Conservation (phyloP, 305 asterid genomes). For the Fraxinus angustifolia region DNA sequence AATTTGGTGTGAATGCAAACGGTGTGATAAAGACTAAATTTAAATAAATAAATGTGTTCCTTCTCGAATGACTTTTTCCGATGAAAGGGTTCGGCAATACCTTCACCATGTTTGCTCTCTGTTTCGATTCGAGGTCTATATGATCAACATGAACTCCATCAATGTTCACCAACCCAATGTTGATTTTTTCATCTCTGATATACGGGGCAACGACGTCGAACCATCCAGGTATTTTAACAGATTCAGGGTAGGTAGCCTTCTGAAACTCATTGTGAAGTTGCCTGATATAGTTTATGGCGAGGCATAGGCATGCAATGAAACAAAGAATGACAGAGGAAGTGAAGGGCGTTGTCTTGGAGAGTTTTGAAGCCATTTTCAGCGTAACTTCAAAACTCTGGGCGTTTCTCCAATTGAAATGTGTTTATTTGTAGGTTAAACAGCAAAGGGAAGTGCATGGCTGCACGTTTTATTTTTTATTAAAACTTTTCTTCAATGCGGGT, state of each 20-base stretch:
- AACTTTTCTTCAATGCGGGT: conserved; percentile 25
- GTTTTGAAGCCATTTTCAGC: conserved; percentile 44
- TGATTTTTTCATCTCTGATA: conserved; percentile 30
- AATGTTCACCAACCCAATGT: conserved; percentile 58
- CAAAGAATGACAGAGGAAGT: conserved; percentile 27
- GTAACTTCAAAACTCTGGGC: neutral
- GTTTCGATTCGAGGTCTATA: conserved; percentile 11
- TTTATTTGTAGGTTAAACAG: conserved; percentile 26
- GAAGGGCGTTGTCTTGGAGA: conserved; percentile 32
- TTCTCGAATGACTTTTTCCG: neutral
- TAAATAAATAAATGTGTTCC: neutral
- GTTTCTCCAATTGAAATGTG: neutral
- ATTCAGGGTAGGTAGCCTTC: conserved; percentile 2
- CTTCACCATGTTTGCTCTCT: conserved; percentile 18
- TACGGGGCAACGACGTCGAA: conserved; percentile 29
- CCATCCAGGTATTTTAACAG: conserved; percentile 41
- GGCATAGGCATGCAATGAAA: conserved; percentile 27
- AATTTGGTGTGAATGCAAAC: neutral
- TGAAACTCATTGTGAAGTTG: conserved; percentile 21
- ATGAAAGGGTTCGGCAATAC: conserved; percentile 1
- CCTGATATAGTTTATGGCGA: conserved; percentile 31
- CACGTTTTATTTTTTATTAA: conserved; percentile 29
- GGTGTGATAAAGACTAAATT: neutral
- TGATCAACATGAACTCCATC: conserved; percentile 10
- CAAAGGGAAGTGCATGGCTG: conserved; percentile 36